Evolutionary conservation across 164 flowering plant genomes (phyloP).

Genomic region (Nymphaea thermarum): DNA sequence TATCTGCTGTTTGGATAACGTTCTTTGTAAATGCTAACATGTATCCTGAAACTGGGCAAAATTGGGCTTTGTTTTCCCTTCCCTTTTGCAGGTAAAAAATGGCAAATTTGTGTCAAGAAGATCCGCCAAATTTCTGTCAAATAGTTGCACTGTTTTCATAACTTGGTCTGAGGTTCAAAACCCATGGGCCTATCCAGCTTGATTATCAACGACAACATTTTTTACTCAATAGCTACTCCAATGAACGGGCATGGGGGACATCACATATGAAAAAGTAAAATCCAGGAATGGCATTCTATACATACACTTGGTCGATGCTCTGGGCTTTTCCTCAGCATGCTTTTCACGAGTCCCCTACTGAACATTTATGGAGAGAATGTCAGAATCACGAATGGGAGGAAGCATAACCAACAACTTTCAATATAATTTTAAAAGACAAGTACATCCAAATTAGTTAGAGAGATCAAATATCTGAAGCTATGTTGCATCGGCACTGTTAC

Average conservation of each 20-base stretch:
- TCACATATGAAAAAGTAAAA: neutral
- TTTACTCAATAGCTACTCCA: neutral
- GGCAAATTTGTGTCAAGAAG: too few relatives aligned
- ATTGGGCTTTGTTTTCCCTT: too few relatives aligned
- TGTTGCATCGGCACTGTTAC: too few relatives aligned
- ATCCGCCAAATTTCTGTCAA: too few relatives aligned
- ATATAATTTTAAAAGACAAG: neutral
- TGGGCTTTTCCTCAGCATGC: slow-evolving; percentile 96
- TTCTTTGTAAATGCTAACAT: too few relatives aligned
- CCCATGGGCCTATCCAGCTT: neutral
- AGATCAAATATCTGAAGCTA: too few relatives aligned
- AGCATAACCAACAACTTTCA: neutral
- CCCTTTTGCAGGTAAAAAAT: too few relatives aligned
- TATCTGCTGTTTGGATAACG: too few relatives aligned
- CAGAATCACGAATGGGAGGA: neutral
- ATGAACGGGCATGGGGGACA: neutral
- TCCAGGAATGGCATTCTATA: slow-evolving; percentile 4
- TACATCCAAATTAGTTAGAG: neutral
- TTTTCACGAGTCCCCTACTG: slow-evolving; percentile 89
- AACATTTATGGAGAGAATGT: slow-evolving; percentile 3
- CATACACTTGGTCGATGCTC: slow-evolving; percentile 93
- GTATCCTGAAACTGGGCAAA: too few relatives aligned
- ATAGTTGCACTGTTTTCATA: too few relatives aligned
- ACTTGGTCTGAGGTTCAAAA: too few relatives aligned
- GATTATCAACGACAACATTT: neutral